Percentiles rank a stretch among this genome's conserved stretches.
Evolutionary conservation across 208 protist species (phyloP).

Genomic region (Leishmania gerbilli): DNA sequence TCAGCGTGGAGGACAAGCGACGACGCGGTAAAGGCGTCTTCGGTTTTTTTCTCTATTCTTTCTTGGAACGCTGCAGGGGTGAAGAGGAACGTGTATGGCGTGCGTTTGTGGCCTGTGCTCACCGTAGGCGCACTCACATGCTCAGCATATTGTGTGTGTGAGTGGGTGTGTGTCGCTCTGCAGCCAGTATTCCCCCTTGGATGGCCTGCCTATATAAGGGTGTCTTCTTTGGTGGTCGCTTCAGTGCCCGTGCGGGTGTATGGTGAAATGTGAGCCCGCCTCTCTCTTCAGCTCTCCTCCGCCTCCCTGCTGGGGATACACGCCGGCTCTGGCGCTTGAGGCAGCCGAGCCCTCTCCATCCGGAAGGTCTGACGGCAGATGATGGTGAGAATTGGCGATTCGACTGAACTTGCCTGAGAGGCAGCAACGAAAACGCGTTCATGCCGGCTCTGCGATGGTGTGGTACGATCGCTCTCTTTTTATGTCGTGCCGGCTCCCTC

Average conservation of each 20-base stretch:
- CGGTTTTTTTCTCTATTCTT: neutral
- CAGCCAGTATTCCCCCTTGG: neutral
- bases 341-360: neutral
- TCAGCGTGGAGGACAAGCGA: neutral
- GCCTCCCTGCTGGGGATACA: neutral
- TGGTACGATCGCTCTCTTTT: neutral
- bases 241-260: neutral
- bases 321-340: neutral
- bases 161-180: neutral
- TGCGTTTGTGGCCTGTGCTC: neutral
- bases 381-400: neutral
- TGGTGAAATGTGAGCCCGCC: neutral
- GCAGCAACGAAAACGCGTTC: neutral
- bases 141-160: neutral
- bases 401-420: neutral
- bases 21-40: neutral
- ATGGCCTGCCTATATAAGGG: neutral
- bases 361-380: neutral
- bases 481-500: neutral
- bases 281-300: neutral
- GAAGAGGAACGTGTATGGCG: neutral
- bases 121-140: neutral
- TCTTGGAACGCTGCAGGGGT: neutral
- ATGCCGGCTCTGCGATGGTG: neutral
- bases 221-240: neutral